Conservation (phyloP, 1,139 yeast genomes). For the Geotrichum phurueaensis region DNA sequence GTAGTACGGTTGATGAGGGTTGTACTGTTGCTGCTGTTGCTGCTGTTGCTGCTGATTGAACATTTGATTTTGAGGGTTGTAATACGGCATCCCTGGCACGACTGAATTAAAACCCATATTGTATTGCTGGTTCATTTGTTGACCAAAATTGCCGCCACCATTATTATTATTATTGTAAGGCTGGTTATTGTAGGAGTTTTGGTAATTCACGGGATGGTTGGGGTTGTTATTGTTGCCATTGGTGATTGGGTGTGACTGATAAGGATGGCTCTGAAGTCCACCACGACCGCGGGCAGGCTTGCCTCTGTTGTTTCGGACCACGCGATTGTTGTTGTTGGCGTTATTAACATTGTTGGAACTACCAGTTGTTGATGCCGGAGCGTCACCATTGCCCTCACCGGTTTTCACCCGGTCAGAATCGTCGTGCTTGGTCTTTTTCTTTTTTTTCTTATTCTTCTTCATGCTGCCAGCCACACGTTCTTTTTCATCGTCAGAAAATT, state of each 20-base stretch:
- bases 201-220: conserved; percentile 49
- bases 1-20: conserved; percentile 1
- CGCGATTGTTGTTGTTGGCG: neutral
- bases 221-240: conserved; percentile 23
- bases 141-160: conserved; percentile 1
- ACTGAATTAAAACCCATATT: neutral
- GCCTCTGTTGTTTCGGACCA: neutral
- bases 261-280: neutral
- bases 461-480: conserved; percentile 55
- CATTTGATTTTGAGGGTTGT: neutral
- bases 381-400: neutral
- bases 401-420: neutral
- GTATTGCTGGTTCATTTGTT: neutral
- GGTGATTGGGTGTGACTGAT: neutral
- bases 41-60: neutral
- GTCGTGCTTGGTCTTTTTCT: conserved; percentile 34
- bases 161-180: neutral
- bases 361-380: neutral
- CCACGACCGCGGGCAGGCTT: neutral
- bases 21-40: conserved; percentile 6
- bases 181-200: conserved; percentile 30
- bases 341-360: neutral
- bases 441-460: conserved; percentile 56
- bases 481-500: conserved; percentile 87
- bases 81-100: neutral